Evolutionary conservation across 1,139 yeast species (phyloP).

Genomic region (Yamadazyma dushanensis): DNA sequence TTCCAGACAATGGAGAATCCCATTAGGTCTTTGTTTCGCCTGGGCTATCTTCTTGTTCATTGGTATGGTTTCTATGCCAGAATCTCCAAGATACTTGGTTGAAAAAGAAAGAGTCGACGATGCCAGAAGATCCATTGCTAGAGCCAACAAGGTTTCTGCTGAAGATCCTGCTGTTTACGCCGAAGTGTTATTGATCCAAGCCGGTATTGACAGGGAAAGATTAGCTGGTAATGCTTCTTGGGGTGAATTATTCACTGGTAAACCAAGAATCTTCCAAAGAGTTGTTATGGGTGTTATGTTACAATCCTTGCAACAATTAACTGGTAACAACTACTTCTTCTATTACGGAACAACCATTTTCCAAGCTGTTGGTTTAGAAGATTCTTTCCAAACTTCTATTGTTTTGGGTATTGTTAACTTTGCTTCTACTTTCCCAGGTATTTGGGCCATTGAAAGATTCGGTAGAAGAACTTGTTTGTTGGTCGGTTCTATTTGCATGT

Average conservation of each 20-base stretch:
- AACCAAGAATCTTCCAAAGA: conserved; percentile 67
- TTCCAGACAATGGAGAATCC: conserved; percentile 65
- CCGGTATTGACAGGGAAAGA: conserved; percentile 16
- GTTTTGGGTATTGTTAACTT: conserved; percentile 79
- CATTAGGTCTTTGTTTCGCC: conserved; percentile 52
- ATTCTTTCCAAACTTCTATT: conserved; percentile 75
- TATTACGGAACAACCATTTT: conserved; percentile 80
- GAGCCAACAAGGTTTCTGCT: conserved; percentile 58
- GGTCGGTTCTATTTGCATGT: conserved; percentile 40
- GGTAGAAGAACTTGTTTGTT: conserved; percentile 73
- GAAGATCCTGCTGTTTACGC: conserved; percentile 59
- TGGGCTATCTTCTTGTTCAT: conserved; percentile 57
- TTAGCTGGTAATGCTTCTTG: conserved; percentile 16
- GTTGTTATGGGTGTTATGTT: conserved; percentile 62
- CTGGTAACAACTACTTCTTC: conserved; percentile 82
- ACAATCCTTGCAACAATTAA: conserved; percentile 57
- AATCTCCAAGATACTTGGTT: conserved; percentile 57
- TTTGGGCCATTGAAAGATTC: conserved; percentile 64
- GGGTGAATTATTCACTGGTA: conserved; percentile 39
- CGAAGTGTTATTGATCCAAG: conserved; percentile 55
- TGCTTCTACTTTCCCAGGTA: conserved; percentile 67
- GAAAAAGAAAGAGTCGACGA: conserved; percentile 33
- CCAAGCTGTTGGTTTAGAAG: conserved; percentile 72
- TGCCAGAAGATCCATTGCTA: conserved; percentile 55
- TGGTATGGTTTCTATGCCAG: conserved; percentile 47